Evolutionary conservation across 441 rosid species (phyloP), one percentile per base, ranked within the genome.

Genomic region (Jatropha multifida): DNA sequence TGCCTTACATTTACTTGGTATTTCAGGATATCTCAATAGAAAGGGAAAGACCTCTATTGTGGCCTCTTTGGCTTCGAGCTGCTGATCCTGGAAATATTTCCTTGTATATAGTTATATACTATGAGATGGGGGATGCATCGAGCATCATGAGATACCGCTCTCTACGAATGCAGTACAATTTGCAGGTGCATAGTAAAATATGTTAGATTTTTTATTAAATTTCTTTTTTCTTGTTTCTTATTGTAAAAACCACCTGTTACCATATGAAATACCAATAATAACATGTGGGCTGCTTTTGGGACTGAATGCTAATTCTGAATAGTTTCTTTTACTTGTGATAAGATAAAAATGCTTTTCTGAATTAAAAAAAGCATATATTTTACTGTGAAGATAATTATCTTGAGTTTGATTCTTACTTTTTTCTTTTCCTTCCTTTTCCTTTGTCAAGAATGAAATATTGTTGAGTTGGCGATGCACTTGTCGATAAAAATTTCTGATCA

Each of bases 21-120:
- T 75, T 80, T 83, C 92, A 96, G 99, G 94, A 87, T 78, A 76
- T 82, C 75, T 78, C 86, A 71, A 75, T 91, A 68, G 85, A 84
- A 79, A 86, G 88, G 66, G 92, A 83, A 64, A 81, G 76, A 77
- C 84, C 96, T 69, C 83, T 96, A 62, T 77, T 77, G 60, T 94
- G 99, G 98, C 94, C 99, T 79, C 87, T 96, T 64, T 94, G 98
- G 99, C 81, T 92, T 84, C 98, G 88, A 74, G 97, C 99, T 87
- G 93, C 99, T 81, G 83, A 82, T 76, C 95, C 97, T 74, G 99
- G 97, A 86, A 85, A 81, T 49, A 76, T 89, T 73, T 88, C 92
- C 66, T 79, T 92, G 83, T 84, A 78, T 73, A 72, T 92, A 71
- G 84, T 91, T 65, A 80, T 94, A 81, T 96, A 91, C 89, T 96